These are phyloP conservation scores for Ceratocystis ficicola DNA, from an alignment of 2,329 filamentous ascomycete species.

Conservation along the genomic window DNA sequence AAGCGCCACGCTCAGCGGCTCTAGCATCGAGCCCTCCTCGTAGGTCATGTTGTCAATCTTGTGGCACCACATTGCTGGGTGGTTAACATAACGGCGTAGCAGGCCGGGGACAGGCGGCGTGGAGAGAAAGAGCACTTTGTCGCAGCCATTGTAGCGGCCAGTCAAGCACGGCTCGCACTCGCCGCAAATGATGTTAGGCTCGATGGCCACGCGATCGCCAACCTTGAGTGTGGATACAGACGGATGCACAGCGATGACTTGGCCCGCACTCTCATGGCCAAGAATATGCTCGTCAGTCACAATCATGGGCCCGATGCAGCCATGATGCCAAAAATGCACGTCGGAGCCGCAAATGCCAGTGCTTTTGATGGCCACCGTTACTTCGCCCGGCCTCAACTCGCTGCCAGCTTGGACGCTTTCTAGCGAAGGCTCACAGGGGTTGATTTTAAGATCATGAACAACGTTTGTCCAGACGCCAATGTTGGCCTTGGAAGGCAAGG, in stretches of 20 bases:
- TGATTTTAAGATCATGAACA: conserved; percentile 80
- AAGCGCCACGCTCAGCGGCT: conserved; percentile 79
- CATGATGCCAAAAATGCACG: conserved; percentile 94
- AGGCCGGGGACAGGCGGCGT: conserved; percentile 83
- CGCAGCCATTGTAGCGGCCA: conserved; percentile 91
- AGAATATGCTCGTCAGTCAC: conserved; percentile 81
- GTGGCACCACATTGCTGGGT: conserved; percentile 89
- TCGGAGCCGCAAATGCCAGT: conserved; percentile 97
- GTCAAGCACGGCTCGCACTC: conserved; percentile 83
- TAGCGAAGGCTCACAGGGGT: conserved; percentile 60
- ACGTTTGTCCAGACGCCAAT: conserved; percentile 96
- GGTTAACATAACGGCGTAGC: conserved; percentile 84
- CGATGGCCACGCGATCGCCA: conserved; percentile 84
- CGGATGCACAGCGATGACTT: conserved; percentile 67
- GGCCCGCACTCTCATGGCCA: conserved; percentile 84
- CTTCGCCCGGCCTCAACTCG: conserved; percentile 65
- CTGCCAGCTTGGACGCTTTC: conserved; percentile 60
- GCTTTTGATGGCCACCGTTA: conserved; percentile 79
- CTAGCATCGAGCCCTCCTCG: conserved; percentile 80
- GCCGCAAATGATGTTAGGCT: conserved; percentile 88
- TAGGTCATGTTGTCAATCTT: conserved; percentile 88
- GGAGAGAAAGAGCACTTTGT: conserved; percentile 71
- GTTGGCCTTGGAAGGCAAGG: conserved; percentile 54
- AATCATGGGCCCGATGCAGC: conserved; percentile 92
- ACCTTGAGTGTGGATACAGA: conserved; percentile 66